phyloP scores from a whole-genome alignment of 2,329 filamentous ascomycete genomes.

The Stagonosporopsis vannaccii region DNA sequence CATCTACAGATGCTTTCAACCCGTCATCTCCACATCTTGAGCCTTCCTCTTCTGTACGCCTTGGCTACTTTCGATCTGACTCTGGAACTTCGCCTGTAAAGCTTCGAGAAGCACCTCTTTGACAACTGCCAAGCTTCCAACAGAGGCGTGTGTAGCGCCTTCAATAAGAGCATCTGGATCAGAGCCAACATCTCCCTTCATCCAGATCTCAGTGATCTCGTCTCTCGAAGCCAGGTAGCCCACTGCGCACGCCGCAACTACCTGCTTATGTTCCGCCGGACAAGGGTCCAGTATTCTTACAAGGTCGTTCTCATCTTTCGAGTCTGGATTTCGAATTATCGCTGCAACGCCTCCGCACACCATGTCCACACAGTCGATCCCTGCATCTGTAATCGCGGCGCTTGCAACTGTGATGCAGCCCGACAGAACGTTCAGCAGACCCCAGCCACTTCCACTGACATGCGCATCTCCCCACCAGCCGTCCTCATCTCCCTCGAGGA shows the following conservation, averaged over 20 bases:
- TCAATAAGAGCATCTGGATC: constrained; percentile 65
- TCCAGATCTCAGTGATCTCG: constrained; percentile 93
- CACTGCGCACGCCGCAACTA: constrained; percentile 86
- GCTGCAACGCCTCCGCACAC: constrained; percentile 90
- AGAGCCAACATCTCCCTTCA: constrained; percentile 72
- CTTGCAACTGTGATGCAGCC: constrained; percentile 94
- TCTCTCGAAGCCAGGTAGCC: constrained; percentile 87
- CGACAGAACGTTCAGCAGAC: constrained; percentile 88
- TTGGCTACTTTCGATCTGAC: constrained; percentile 24
- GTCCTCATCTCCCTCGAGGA: constrained; percentile 92
- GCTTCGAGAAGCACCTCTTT: constrained; percentile 66
- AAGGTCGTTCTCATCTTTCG: constrained; percentile 40
- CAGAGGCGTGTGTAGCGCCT: constrained; percentile 68
- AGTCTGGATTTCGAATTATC: constrained; percentile 60
- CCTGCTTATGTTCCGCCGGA: constrained; percentile 77
- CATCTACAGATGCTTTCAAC: constrained; percentile 23
- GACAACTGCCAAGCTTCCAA: constrained; percentile 65
- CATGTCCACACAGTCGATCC: constrained; percentile 93
- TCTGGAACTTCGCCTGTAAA: constrained; percentile 42
- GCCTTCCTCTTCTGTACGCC: constrained; percentile 36
- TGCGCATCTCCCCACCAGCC: constrained; percentile 65
- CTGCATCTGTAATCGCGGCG: constrained; percentile 90
- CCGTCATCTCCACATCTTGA: constrained; percentile 44
- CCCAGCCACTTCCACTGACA: constrained; percentile 74
- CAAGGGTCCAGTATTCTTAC: constrained; percentile 79